Evolutionary conservation across 306 rosid species (phyloP).

Genomic region (Gynostemma pentaphyllum): DNA sequence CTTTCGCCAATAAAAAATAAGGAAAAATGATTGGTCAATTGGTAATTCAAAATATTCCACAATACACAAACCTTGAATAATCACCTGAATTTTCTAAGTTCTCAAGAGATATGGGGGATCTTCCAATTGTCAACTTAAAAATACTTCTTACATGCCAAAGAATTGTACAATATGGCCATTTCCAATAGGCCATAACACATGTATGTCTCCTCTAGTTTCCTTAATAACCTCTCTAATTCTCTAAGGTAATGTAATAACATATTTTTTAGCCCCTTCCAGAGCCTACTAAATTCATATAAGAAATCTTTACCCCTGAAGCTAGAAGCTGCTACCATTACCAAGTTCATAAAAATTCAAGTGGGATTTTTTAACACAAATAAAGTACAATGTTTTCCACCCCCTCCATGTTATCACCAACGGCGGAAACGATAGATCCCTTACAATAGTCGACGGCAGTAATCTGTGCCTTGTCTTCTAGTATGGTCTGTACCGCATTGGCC

Average conservation of each 20-base stretch:
- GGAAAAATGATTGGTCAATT: too few species aligned
- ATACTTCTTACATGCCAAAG: constrained; percentile 4
- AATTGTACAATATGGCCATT: background rate
- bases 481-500: constrained; percentile 85
- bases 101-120: background rate
- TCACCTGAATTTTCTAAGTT: too few species aligned
- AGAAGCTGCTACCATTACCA: constrained; percentile 7
- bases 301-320: constrained; percentile 7
- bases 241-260: background rate
- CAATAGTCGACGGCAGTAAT: background rate
- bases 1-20: too few species aligned
- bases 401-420: constrained; percentile 3
- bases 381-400: constrained; percentile 22
- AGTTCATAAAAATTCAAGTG: constrained; percentile 2
- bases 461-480: constrained; percentile 28
- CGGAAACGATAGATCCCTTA: background rate
- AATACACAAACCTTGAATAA: too few species aligned
- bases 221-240: background rate
- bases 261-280: constrained; percentile 6
- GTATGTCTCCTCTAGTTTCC: background rate
- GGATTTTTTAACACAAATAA: constrained; percentile 17
- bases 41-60: too few species aligned
- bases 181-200: constrained; percentile 6
- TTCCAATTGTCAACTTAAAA: background rate
- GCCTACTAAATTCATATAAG: background rate